Conservation (phyloP, 2,329 filamentous ascomycete genomes). For the Colletotrichum sp. region DNA sequence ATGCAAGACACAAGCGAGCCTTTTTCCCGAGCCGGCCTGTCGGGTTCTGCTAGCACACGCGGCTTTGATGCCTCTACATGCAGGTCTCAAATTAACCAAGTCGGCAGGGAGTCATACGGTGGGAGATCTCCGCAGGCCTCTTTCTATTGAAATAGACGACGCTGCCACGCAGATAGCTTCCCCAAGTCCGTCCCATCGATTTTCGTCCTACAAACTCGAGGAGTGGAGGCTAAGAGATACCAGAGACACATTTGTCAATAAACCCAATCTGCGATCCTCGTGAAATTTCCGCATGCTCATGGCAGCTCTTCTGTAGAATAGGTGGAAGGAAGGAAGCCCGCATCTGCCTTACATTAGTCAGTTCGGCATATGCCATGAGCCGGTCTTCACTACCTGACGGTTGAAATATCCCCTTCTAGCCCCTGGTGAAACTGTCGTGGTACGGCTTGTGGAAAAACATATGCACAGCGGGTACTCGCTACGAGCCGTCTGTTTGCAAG, state of each 20-base stretch:
- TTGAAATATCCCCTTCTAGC: not conserved
- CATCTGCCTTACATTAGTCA: not conserved
- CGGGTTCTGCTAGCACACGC: not conserved
- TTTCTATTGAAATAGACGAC: not conserved
- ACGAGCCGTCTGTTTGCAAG: not conserved
- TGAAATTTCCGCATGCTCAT: not conserved
- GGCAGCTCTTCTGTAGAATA: not conserved
- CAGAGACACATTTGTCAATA: accelerated
- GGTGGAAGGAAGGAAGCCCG: not conserved
- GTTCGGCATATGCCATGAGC: not conserved
- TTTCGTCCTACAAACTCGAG: not conserved
- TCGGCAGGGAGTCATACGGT: not conserved
- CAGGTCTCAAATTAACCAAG: not conserved
- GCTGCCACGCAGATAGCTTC: not conserved
- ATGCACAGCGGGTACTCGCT: not conserved
- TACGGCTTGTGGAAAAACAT: not conserved
- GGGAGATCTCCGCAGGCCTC: not conserved
- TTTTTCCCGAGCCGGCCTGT: not conserved
- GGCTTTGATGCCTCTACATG: not conserved
- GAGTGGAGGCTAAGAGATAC: not conserved
- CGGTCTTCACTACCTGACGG: not conserved
- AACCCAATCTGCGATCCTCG: accelerated
- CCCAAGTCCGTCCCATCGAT: not conserved
- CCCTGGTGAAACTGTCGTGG: not conserved
- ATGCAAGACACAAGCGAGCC: not conserved